phyloP scores from a whole-genome alignment of 1,284 basidiomycete genomes.

The Exobasidium cylindrosporum region DNA sequence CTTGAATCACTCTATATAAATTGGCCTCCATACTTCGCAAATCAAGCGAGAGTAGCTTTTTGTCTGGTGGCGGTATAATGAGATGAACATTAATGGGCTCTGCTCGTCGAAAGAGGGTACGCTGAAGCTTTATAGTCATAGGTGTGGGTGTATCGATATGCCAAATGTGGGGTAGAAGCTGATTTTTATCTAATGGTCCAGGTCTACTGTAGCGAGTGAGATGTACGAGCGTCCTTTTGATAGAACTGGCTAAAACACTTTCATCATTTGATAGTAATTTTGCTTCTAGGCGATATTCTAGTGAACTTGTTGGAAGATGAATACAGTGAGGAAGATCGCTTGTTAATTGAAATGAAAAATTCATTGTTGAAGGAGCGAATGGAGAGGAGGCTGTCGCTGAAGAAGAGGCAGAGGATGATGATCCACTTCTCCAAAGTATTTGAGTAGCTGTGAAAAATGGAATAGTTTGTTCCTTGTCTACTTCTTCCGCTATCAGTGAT shows the following conservation, averaged over 20 bases:
- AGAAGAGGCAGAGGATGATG: constrained; percentile 20
- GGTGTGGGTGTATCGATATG: constrained; percentile 24
- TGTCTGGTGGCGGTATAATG: constrained; percentile 43
- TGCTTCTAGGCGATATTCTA: constrained; percentile 41
- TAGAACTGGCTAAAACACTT: not conserved
- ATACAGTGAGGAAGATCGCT: constrained; percentile 51
- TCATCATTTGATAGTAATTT: constrained; percentile 25
- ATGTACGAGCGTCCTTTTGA: constrained; percentile 35
- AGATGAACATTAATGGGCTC: constrained; percentile 48
- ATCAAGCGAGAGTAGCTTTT: constrained; percentile 26
- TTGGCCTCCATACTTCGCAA: constrained; percentile 46
- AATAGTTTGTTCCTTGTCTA: not conserved
- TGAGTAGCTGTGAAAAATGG: constrained; percentile 36
- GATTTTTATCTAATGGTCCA: constrained; percentile 17
- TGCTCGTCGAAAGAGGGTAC: constrained; percentile 46
- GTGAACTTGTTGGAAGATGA: constrained; percentile 36
- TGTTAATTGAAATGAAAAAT: constrained; percentile 48
- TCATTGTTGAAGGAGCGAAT: constrained; percentile 33
- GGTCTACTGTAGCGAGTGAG: constrained; percentile 44
- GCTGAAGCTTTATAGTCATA: constrained; percentile 40
- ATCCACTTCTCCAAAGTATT: constrained; percentile 34
- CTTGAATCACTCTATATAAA: constrained; percentile 40
- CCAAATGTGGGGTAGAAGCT: constrained; percentile 37
- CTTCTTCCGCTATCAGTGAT: constrained; percentile 11
- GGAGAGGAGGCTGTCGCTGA: constrained; percentile 8